Conservation (phyloP, 176 grass and related monocot genomes). For the Cenchrus fungigraminus region DNA sequence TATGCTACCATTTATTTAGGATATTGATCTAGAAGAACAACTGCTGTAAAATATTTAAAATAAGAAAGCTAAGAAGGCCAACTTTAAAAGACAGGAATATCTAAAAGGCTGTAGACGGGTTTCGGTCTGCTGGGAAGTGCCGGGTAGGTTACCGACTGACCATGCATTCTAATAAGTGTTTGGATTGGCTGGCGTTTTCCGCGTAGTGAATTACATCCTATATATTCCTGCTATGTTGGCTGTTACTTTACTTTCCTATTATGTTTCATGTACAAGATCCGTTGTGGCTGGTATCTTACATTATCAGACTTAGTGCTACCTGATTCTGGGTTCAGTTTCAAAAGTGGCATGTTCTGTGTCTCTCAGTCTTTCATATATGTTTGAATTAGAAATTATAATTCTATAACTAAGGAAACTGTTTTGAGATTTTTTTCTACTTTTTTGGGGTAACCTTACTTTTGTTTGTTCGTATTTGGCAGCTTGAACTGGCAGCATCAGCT, state of each 20-base stretch:
- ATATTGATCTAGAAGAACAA: background rate
- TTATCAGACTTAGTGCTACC: background rate
- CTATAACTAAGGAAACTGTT: background rate
- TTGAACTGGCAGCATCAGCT: slow-evolving; percentile 99
- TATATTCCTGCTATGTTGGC: background rate
- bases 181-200: background rate
- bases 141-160: background rate
- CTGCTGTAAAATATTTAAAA: background rate
- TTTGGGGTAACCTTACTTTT: slow-evolving; percentile 21
- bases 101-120: background rate
- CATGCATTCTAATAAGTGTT: background rate
- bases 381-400: background rate
- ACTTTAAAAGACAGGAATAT: background rate
- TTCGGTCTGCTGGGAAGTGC: background rate
- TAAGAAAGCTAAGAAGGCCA: background rate
- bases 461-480: slow-evolving; percentile 58
- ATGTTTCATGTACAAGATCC: background rate
- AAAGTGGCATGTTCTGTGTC: background rate
- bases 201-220: slow-evolving; percentile 21
- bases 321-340: slow-evolving; percentile 32
- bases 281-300: background rate
- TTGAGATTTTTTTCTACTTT: background rate
- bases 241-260: background rate
- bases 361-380: slow-evolving; percentile 4
- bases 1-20: background rate